Percentiles rank a stretch among this genome's conserved stretches.
Conservation (phyloP, 306 rosid genomes). For the Heteromeles arbutifolia region DNA sequence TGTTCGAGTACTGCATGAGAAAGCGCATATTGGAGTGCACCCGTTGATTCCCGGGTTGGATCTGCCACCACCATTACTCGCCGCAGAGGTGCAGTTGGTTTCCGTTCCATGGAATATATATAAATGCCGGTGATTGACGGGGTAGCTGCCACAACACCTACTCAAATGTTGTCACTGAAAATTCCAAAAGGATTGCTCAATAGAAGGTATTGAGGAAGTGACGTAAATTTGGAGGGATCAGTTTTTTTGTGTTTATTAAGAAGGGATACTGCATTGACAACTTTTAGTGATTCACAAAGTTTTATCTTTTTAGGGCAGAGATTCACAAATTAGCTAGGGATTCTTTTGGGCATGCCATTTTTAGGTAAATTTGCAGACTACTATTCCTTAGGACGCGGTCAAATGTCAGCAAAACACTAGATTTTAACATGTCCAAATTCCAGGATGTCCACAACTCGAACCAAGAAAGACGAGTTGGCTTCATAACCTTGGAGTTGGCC, state of each 20-base stretch:
- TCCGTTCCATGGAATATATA: constrained; percentile 24
- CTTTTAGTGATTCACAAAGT: neutral
- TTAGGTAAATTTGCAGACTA: neutral
- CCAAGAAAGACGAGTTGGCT: neutral
- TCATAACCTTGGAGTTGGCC: too few relatives aligned
- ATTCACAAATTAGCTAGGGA: neutral
- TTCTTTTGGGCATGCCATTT: constrained; percentile 16
- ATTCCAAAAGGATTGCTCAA: neutral
- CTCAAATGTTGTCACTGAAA: neutral
- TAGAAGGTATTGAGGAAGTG: neutral
- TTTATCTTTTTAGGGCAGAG: neutral
- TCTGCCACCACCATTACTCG: constrained; percentile 70
- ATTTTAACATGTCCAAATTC: neutral
- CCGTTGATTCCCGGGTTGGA: constrained; percentile 57
- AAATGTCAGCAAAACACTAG: constrained; percentile 4
- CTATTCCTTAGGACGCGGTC: constrained; percentile 44
- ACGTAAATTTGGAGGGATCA: neutral
- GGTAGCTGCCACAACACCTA: neutral
- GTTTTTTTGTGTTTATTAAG: neutral
- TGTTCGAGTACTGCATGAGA: constrained; percentile 48
- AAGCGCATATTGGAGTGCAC: constrained; percentile 62
- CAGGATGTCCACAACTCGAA: neutral
- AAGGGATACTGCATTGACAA: neutral
- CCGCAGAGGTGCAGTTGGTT: constrained; percentile 2
- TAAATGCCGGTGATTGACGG: neutral